Evolutionary conservation across 805 yeast genomes (phyloP).

Genomic region (Metschnikowia colocasiae): DNA sequence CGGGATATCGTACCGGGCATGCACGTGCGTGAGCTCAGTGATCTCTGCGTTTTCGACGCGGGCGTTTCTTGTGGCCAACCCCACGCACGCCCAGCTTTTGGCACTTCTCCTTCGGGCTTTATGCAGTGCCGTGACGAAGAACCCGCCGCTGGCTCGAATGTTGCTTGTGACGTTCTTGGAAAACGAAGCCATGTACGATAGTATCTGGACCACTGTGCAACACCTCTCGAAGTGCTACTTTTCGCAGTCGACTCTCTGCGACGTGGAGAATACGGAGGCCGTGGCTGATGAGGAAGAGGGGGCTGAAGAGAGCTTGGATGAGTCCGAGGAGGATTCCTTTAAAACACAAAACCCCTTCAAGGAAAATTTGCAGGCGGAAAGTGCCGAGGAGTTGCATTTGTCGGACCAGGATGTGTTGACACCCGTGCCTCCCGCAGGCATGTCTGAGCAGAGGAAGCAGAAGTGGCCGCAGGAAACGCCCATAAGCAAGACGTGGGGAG

Average conservation of each 20-base stretch:
- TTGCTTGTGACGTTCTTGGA: conserved; percentile 49
- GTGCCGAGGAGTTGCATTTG: conserved; percentile 15
- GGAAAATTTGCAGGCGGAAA: neutral
- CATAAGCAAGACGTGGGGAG: conserved; percentile 53
- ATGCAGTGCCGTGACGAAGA: conserved; percentile 48
- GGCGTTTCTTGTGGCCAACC: conserved; percentile 33
- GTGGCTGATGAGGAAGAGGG: neutral
- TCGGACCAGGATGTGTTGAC: conserved; percentile 29
- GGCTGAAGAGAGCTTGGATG: neutral
- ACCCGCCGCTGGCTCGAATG: conserved; percentile 51
- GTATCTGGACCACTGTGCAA: conserved; percentile 23
- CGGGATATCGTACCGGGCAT: conserved; percentile 51
- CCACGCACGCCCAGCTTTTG: conserved; percentile 50
- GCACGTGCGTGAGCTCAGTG: conserved; percentile 43
- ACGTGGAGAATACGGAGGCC: neutral
- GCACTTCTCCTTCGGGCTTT: conserved; percentile 58
- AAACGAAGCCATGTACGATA: conserved; percentile 36
- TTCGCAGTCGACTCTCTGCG: neutral
- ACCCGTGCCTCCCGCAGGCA: conserved; percentile 55
- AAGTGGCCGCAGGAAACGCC: conserved; percentile 51
- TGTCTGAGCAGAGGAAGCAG: conserved; percentile 54
- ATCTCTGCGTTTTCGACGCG: conserved; percentile 36
- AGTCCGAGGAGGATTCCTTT: neutral
- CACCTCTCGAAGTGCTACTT: conserved; percentile 3
- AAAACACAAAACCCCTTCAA: neutral